Evolutionary conservation across 73 alveolate genomes (phyloP).

Genomic region (Tetrahymena elliotti): DNA sequence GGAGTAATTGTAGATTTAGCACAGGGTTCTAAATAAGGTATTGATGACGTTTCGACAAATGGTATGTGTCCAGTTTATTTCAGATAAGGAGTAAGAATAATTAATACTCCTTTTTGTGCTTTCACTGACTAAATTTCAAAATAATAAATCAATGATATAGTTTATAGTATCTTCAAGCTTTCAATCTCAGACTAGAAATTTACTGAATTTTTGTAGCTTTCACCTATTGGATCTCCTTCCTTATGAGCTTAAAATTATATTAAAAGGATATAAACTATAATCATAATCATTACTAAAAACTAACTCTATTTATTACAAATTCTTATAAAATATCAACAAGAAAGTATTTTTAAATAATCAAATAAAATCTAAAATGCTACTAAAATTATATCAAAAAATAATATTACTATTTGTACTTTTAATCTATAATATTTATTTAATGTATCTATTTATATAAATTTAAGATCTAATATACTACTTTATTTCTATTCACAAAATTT

Average conservation of each 20-base stretch:
- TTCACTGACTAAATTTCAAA: neutral
- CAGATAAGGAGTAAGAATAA: neutral
- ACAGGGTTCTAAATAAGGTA: neutral
- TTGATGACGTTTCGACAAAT: neutral
- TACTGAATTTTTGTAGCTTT: neutral
- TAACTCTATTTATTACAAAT: neutral
- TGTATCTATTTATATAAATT: no score
- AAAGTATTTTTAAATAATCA: no score
- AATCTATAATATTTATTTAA: no score
- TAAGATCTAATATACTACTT: no score
- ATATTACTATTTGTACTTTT: neutral
- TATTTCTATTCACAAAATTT: no score
- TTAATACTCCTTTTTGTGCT: neutral
- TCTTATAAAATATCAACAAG: neutral
- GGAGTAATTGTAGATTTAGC: neutral
- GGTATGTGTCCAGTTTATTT: neutral
- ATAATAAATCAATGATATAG: neutral
- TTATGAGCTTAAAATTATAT: neutral
- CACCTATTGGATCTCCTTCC: neutral
- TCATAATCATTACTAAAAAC: no score
- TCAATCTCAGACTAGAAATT: neutral
- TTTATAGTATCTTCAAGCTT: neutral
- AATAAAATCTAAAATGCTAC: neutral
- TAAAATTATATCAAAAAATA: no score
- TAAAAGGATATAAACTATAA: neutral